Evolutionary conservation across 768 basidiomycete genomes (phyloP).

Genomic region (Clitopilus hobsonii): DNA sequence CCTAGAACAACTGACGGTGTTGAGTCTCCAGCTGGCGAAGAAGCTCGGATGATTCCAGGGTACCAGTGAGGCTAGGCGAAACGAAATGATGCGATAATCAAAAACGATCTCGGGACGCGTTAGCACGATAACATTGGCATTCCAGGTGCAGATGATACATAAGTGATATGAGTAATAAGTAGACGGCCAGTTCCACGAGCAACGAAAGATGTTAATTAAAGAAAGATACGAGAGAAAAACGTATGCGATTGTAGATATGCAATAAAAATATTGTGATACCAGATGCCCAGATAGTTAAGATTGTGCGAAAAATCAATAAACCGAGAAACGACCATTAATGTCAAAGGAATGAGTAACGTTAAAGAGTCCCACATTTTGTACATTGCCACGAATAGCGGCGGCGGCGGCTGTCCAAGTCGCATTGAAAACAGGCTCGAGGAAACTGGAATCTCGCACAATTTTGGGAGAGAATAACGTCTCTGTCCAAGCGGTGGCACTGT

Average conservation of each 20-base stretch:
- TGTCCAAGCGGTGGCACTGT: conserved; percentile 44
- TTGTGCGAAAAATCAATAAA: conserved; percentile 14
- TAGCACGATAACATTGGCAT: background rate
- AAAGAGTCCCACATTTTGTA: conserved; percentile 25
- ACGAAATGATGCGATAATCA: background rate
- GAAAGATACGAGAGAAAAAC: background rate
- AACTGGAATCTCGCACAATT: conserved; percentile 47
- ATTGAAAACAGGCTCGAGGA: conserved; percentile 39
- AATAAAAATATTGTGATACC: background rate
- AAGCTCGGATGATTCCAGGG: no score
- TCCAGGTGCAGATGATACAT: background rate
- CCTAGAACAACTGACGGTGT: no score
- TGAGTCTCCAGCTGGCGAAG: no score
- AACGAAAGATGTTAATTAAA: background rate
- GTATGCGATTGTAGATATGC: background rate
- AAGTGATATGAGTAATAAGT: background rate
- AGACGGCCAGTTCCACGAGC: background rate
- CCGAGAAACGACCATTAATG: conserved; percentile 23
- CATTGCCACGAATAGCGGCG: conserved; percentile 25
- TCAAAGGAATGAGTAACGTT: conserved; percentile 44
- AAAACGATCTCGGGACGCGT: background rate
- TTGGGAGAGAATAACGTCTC: conserved; percentile 43
- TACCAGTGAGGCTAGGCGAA: background rate
- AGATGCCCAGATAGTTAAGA: conserved; percentile 5
- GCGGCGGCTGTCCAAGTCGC: conserved; percentile 44